Evolutionary conservation across 2,329 filamentous ascomycete genomes (phyloP).

Genomic region (Colletotrichum destructivum): DNA sequence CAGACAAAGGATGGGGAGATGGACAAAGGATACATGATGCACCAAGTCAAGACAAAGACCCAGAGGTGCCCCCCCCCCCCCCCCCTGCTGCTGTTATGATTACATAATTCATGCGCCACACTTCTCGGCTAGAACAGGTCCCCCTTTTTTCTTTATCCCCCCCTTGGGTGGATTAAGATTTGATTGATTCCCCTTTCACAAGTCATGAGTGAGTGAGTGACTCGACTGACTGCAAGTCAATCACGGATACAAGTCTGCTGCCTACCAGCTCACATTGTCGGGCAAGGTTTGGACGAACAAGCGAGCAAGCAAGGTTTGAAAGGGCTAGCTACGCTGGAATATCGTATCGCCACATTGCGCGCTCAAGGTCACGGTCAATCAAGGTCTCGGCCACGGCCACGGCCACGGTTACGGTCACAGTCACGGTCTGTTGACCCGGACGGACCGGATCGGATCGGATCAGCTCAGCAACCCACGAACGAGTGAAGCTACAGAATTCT

Average conservation of each 20-base stretch:
- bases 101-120: background rate
- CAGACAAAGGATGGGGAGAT: too few species aligned
- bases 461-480: background rate
- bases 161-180: background rate
- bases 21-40: too few species aligned
- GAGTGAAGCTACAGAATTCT: background rate
- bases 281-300: background rate
- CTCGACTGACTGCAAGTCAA: background rate
- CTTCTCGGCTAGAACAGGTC: background rate
- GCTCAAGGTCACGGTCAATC: background rate
- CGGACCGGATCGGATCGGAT: background rate
- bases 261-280: background rate
- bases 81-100: too few species aligned
- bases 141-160: slow-evolving; percentile 3
- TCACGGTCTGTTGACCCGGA: background rate
- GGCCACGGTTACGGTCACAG: too few species aligned
- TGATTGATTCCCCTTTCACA: background rate
- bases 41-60: too few species aligned
- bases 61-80: too few species aligned
- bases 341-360: background rate
- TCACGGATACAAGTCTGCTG: background rate
- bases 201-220: background rate
- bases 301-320: background rate
- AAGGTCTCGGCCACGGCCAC: too few species aligned
- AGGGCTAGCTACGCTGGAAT: background rate